Conservation (phyloP, 1,284 basidiomycete species). For the Pseudozyma pruni region DNA sequence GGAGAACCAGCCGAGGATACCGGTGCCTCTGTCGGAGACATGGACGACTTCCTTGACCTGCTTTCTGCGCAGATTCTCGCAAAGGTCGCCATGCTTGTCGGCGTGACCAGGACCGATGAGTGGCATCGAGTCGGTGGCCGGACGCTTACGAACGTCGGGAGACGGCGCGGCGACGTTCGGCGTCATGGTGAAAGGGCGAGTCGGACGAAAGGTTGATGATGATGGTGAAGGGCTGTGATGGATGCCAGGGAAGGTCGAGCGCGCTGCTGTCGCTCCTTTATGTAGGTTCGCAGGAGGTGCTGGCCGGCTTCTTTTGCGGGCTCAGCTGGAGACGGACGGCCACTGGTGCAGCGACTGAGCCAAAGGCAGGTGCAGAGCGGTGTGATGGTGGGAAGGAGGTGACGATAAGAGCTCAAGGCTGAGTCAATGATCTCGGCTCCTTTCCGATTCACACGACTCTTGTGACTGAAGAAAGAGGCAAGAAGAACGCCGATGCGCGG, state of each 20-base stretch:
- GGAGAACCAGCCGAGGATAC: slow-evolving; percentile 18
- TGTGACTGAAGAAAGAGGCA: no score
- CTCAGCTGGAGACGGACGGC: neutral
- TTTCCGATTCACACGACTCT: no score
- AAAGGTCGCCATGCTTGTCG: slow-evolving; percentile 29
- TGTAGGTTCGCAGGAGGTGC: neutral
- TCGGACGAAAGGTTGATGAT: neutral
- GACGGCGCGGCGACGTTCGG: slow-evolving; percentile 1
- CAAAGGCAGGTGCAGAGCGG: no score
- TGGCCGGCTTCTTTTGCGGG: neutral
- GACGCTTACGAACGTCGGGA: slow-evolving; percentile 25
- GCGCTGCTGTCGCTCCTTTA: neutral
- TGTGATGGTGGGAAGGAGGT: no score
- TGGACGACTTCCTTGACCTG: slow-evolving; percentile 26
- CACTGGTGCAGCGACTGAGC: slow-evolving; percentile 1
- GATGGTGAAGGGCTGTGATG: neutral
- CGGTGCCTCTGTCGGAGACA: slow-evolving; percentile 20
- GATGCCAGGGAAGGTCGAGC: neutral
- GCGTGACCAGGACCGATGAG: slow-evolving; percentile 16
- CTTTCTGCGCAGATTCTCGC: slow-evolving; percentile 23
- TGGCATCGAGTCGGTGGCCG: slow-evolving; percentile 6
- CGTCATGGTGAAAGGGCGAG: slow-evolving; percentile 5
- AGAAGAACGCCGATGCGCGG: no score
- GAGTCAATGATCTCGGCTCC: no score
- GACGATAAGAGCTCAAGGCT: neutral